Percentiles rank a stretch among this genome's conserved stretches.
Evolutionary conservation across 2,329 filamentous ascomycete genomes (phyloP).

Genomic region (Colletotrichum theobromicola): DNA sequence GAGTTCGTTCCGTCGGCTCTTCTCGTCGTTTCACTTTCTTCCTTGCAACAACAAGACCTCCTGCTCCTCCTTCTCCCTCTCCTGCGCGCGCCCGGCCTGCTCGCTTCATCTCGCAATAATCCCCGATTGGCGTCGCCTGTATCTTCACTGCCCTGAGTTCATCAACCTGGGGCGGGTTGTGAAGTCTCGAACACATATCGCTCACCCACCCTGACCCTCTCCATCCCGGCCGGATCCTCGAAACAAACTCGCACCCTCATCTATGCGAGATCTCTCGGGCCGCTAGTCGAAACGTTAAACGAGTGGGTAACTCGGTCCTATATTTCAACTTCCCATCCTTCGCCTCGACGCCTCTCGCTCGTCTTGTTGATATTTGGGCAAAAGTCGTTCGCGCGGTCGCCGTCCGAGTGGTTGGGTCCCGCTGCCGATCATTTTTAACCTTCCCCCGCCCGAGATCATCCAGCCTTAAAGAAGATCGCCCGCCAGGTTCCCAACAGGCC

Average conservation of each 20-base stretch:
- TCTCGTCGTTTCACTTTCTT: constrained; percentile 18
- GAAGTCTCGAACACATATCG: background rate
- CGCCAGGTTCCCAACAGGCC: background rate
- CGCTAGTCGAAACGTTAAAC: constrained; percentile 18
- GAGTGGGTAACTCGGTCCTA: constrained; percentile 17
- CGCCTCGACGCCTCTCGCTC: background rate
- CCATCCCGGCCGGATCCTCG: constrained; percentile 4
- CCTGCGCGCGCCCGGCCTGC: background rate
- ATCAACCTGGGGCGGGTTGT: constrained; percentile 5
- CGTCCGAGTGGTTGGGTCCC: constrained; percentile 8
- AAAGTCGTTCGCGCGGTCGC: background rate
- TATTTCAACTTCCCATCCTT: constrained; percentile 14
- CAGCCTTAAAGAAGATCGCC: constrained; percentile 20
- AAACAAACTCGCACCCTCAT: constrained; percentile 14
- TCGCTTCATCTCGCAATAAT: background rate
- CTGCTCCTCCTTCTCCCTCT: background rate
- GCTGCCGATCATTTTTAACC: constrained; percentile 3
- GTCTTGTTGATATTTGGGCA: background rate
- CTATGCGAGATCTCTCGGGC: constrained; percentile 19
- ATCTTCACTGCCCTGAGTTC: background rate
- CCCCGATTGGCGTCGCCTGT: constrained; percentile 3
- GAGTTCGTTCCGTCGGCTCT: background rate
- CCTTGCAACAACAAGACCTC: constrained; percentile 1
- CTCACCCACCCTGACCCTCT: background rate
- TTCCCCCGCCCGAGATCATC: background rate